Evolutionary conservation across 1,139 yeast species (phyloP).

Genomic region (Groenewaldozyma sp.): DNA sequence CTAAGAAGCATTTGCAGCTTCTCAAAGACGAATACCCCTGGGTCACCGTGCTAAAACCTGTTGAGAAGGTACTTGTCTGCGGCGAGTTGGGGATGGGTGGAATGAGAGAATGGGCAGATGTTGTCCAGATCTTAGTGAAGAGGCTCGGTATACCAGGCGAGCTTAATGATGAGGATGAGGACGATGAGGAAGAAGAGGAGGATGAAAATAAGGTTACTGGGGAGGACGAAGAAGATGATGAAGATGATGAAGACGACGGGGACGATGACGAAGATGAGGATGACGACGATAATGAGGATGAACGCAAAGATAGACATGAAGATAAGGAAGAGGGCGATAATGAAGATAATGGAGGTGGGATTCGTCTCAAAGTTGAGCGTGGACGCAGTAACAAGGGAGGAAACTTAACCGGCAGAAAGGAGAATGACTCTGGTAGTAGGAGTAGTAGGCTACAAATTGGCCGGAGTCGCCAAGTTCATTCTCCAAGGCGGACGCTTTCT

Average conservation of each 20-base stretch:
- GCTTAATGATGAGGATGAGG: constrained; percentile 31
- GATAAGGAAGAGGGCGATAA: background rate
- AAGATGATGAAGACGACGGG: constrained; percentile 9
- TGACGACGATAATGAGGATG: background rate
- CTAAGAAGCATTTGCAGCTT: constrained; percentile 66
- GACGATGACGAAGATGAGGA: constrained; percentile 8
- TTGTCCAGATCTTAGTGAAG: constrained; percentile 68
- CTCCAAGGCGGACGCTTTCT: no score
- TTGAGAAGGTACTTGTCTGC: constrained; percentile 85
- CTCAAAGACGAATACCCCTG: constrained; percentile 55
- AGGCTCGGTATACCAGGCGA: constrained; percentile 29
- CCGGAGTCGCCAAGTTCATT: no score
- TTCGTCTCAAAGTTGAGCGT: no score
- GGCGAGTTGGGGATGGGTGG: constrained; percentile 98
- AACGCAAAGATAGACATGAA: background rate
- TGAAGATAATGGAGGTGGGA: background rate
- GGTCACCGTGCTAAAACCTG: constrained; percentile 80
- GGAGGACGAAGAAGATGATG: constrained; percentile 11
- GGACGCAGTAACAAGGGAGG: no score
- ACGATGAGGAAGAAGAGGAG: constrained; percentile 27
- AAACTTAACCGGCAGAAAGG: no score
- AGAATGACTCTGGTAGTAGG: no score
- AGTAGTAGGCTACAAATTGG: no score
- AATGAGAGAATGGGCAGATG: constrained; percentile 94
- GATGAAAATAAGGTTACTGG: constrained; percentile 13